These are phyloP conservation scores for Emmonsiellopsis sp. DNA, from an alignment of 2,329 filamentous ascomycete species.

Conservation along the genomic window DNA sequence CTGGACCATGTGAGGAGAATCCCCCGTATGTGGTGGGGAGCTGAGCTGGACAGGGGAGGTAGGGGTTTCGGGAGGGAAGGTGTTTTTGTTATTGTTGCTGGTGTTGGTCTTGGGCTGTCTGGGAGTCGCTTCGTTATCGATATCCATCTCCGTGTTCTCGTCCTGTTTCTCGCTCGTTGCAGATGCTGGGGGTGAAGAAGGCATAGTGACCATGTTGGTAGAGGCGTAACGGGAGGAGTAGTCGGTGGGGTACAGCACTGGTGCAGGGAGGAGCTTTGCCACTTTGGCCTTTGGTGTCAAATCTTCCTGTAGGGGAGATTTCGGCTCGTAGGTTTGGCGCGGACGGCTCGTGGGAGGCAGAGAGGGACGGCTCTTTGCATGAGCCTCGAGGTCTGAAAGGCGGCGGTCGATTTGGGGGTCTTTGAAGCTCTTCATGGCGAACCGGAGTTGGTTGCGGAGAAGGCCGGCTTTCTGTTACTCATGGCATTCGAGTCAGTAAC, in stretches of 20 bases:
- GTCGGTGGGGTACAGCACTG: conserved; percentile 10
- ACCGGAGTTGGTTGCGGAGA: conserved; percentile 30
- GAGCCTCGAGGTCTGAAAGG: conserved; percentile 32
- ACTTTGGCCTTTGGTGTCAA: conserved; percentile 9
- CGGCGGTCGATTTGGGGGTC: conserved; percentile 32
- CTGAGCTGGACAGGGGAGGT: conserved; percentile 28
- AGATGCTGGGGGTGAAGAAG: conserved; percentile 15
- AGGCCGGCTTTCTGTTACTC: conserved; percentile 31
- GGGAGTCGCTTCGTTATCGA: conserved; percentile 4
- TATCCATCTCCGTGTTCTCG: conserved; percentile 10
- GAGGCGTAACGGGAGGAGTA: conserved; percentile 5
- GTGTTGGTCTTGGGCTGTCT: conserved; percentile 13
- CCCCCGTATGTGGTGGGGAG: conserved; percentile 24
- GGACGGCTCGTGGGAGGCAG: background rate
- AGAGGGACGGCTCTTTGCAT: conserved; percentile 26
- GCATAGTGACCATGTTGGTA: conserved; percentile 4
- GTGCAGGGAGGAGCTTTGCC: conserved; percentile 11
- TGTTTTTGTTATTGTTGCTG: background rate
- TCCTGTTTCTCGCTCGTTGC: conserved; percentile 10
- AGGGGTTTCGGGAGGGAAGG: background rate
- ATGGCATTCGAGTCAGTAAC: conserved; percentile 3
- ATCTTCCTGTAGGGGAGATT: background rate
- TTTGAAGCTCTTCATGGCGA: conserved; percentile 31
- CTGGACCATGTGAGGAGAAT: conserved; percentile 12
- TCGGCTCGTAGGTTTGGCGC: background rate